Evolutionary conservation across 306 rosid species (phyloP).

Genomic region (Luffa aegyptiaca): DNA sequence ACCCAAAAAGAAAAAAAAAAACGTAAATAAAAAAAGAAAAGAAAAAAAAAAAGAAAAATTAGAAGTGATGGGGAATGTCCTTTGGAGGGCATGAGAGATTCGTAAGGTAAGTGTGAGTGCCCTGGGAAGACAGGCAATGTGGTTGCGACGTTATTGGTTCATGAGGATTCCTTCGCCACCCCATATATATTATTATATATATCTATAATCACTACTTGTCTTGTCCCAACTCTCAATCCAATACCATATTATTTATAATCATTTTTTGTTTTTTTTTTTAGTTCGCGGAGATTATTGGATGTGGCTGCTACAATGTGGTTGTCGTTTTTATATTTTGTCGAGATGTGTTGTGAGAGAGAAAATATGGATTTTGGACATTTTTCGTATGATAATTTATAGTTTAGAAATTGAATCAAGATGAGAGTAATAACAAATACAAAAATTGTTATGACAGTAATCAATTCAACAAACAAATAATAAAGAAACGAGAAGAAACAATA

Average conservation of each 20-base stretch:
- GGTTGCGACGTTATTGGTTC: slow-evolving; percentile 23
- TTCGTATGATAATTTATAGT: no score
- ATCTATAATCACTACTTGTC: background rate
- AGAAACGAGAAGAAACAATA: no score
- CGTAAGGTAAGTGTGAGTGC: slow-evolving; percentile 10
- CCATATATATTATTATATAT: background rate
- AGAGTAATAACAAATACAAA: no score
- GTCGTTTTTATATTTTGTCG: no score
- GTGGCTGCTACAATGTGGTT: no score
- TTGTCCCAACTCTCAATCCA: background rate
- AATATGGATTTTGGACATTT: no score
- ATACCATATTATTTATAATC: background rate
- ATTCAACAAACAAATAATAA: no score
- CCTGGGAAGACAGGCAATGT: slow-evolving; percentile 23
- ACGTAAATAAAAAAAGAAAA: background rate
- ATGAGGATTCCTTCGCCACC: background rate
- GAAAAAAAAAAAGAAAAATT: no score
- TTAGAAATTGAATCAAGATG: no score
- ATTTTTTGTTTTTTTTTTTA: background rate
- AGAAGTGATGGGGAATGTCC: background rate
- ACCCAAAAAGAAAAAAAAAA: background rate
- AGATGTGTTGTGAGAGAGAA: no score
- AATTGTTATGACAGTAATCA: no score
- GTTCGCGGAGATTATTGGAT: no score
- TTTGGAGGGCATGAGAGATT: background rate